phyloP scores from a whole-genome alignment of 225 moss, liverwort and hornwort genomes.

The Asterella californica region DNA sequence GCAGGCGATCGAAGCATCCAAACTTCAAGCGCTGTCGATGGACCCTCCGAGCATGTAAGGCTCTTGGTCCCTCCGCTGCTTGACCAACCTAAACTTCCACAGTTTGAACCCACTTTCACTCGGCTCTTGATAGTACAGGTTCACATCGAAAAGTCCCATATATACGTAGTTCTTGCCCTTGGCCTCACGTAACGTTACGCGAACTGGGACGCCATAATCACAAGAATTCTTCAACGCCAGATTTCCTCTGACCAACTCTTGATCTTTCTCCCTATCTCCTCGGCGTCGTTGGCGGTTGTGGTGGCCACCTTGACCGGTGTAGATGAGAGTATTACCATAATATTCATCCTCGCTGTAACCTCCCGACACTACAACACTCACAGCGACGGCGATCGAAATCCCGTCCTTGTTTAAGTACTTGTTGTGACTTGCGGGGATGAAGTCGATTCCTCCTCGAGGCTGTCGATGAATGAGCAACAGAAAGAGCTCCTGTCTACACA shows the following conservation, averaged over 20 bases:
- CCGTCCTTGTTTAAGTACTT: background rate
- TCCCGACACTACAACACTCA: constrained; percentile 39
- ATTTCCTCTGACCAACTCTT: constrained; percentile 34
- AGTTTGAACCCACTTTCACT: constrained; percentile 43
- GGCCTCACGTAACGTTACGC: constrained; percentile 32
- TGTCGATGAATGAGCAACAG: constrained; percentile 34
- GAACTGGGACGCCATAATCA: constrained; percentile 21
- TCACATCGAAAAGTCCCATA: constrained; percentile 58
- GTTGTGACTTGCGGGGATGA: constrained; percentile 12
- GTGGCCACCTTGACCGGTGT: constrained; percentile 44
- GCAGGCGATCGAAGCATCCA: too few species aligned
- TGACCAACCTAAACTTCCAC: constrained; percentile 53
- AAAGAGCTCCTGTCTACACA: constrained; percentile 34
- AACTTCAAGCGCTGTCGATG: too few species aligned
- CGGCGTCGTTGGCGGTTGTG: constrained; percentile 9
- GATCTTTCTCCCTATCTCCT: constrained; percentile 9
- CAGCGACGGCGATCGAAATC: constrained; percentile 21
- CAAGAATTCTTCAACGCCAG: constrained; percentile 23
- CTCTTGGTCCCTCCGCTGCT: constrained; percentile 19
- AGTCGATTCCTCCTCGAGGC: constrained; percentile 37
- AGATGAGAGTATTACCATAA: constrained; percentile 30
- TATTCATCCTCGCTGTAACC: constrained; percentile 38
- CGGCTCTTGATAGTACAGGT: constrained; percentile 25
- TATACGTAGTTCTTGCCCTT: constrained; percentile 58
- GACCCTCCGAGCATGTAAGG: background rate